Conservation (phyloP, 441 rosid species). For the Corymbia calophylla region DNA sequence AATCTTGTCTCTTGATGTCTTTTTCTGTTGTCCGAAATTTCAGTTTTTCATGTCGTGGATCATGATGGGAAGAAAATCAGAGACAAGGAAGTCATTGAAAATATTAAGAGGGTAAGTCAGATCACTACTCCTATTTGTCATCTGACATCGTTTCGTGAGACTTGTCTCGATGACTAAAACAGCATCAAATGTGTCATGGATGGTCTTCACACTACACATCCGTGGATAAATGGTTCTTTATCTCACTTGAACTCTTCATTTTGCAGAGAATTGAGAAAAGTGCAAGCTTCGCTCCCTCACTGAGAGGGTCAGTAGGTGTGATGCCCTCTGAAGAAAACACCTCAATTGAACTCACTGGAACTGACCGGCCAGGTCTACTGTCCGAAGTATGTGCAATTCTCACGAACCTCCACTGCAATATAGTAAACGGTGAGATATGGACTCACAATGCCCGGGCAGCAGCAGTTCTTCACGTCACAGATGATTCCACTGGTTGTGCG, state of each 20-base stretch:
- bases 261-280: slow-evolving; percentile 72
- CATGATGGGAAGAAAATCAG: slow-evolving; percentile 70
- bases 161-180: neutral
- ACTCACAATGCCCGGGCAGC: slow-evolving; percentile 93
- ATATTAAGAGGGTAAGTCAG: slow-evolving; percentile 55
- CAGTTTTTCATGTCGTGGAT: slow-evolving; percentile 81
- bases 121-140: neutral
- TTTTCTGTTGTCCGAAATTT: neutral
- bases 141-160: neutral
- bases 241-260: neutral
- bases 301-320: slow-evolving; percentile 74
- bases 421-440: slow-evolving; percentile 91
- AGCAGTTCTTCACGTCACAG: slow-evolving; percentile 80
- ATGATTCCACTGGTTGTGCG: slow-evolving; percentile 47
- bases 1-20: neutral
- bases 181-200: neutral
- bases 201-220: neutral
- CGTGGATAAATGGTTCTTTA: neutral
- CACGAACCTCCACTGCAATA: slow-evolving; percentile 71
- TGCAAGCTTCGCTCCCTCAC: slow-evolving; percentile 50
- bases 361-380: slow-evolving; percentile 85
- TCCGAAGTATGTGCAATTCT: slow-evolving; percentile 92
- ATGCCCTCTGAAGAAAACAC: slow-evolving; percentile 81
- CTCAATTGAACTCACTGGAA: slow-evolving; percentile 76
- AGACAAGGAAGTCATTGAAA: slow-evolving; percentile 59